Evolutionary conservation across 441 rosid species (phyloP), one percentile per base, ranked within the genome.

Genomic region (Pelargonium australe): DNA sequence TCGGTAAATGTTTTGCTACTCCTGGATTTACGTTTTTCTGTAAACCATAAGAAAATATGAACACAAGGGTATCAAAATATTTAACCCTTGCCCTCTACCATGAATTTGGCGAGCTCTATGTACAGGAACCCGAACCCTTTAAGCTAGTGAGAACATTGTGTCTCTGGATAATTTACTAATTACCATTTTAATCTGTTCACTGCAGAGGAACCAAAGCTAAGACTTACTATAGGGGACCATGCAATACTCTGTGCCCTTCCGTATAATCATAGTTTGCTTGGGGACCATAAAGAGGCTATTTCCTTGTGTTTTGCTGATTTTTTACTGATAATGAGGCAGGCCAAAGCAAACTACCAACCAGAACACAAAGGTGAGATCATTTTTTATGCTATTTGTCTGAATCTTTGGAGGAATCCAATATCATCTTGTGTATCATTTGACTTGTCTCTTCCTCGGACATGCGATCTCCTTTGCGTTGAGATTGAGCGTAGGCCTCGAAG

Each of bases 401-500:
- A 63, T 78, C 79, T 58, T 85, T 85, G 70, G 96, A 74, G 72
- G 94, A 82, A 65, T 80, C 81, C 25, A 86, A 75, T 73, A 91
- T 89, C 75, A 87, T 83, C 76, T 87, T 86, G 72, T 82, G 92
- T 7, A 94, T 87, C 90, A 89, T 82, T 68, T 75, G 79, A 74
- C 84, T 86, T 65, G 94, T 94, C 83, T 94, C 95, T 76, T 89
- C 91, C 78, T 84, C 90, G 2, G 97, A 82, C 92, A 94, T 87
- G 67, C 82, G 76, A 25, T 83, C 91, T 49, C 82, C 83, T 77
- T 86, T 82, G 85, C 76, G 71, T 72, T 84, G 91, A 2, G 83
- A 84, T 78, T 82, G 65, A 34, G 82, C 86, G 68, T 93, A 93
- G 0, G 79, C 89, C 75, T 87, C 85, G 64, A 92, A 92, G 89